Evolutionary conservation across 2,329 filamentous ascomycete species (phyloP), one percentile per base, ranked within the genome.

Genomic region (Cladophialophora chaetospira): DNA sequence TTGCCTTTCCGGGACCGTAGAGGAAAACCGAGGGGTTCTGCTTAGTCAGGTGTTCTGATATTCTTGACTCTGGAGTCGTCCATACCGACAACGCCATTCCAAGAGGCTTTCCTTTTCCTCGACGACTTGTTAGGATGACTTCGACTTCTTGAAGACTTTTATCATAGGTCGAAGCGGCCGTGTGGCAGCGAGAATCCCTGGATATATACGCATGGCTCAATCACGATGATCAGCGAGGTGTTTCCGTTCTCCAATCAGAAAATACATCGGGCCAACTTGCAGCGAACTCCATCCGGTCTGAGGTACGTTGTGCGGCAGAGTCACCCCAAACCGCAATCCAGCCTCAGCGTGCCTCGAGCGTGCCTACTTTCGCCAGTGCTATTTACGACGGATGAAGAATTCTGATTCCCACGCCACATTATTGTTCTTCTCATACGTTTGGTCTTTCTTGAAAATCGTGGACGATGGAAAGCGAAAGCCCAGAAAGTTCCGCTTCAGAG

Each of bases 1-100:
- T 68, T 4, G 72, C 73, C 33, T 71, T 67, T 15, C 69, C 66
- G 0, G 75, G 64, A 2, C 69, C 71, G 53, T 76, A 75, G 1
- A 78, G 69, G 2, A 77, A 65, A 44, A 74, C 72, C 0, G 74
- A 75, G 2, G 73, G 75, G 55, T 78, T 78, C 54, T 70, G 28
- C 10, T 29, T 8, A 25, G 42, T 53, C 25, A 48, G 38, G 17
- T 19, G 29, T 26, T 6, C 8, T n/a, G n/a, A n/a, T 13, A 26
- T 25, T 26, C 52, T 10, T n/a, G 23, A 25, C 29, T 23, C 17
- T 45, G 17, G 10, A 31, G 13, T 17, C 13, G 19, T 26, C n/a
- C 36, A 21, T 29, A 56, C 53, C 13, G 53, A 51, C 15, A 35
- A n/a, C 17, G 46, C 46, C 53, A 56, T 51, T 10, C 26, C n/a